Evolutionary conservation across 768 basidiomycete genomes (phyloP), one percentile per base, ranked within the genome.

Genomic region (Mycena epipterygia): DNA sequence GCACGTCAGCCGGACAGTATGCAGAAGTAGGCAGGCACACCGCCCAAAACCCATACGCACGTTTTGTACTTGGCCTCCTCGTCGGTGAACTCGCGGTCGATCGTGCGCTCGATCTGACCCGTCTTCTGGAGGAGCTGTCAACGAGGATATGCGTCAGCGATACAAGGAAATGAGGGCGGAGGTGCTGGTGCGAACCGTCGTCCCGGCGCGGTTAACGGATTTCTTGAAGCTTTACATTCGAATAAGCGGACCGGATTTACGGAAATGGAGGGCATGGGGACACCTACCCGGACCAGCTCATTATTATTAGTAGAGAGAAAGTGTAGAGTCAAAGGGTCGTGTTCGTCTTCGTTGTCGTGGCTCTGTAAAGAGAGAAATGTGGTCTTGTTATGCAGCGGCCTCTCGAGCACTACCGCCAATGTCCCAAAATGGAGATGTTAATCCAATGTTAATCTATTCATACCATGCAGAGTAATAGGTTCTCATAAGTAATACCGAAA

Each of bases 31-130:
- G 48, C 11, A 19, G 39, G 60, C n/a, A 55, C 59, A 44, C 41
- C 29, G 11, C 39, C 73, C 41, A 32, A 48, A 35, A 53, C n/a
- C 23, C 25, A 30, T 16, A 84, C 95, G 80, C 80, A 98, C 97
- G 89, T 89, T 84, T 91, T 90, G 85, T 91, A 98, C 79, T 96
- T 94, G 55, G 91, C 89, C 79, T 98, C 95, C 81, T 98, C 97
- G 67, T 96, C 93, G 17, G 92, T 87, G 76, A 98, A 99, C 77
- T 99, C 96, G 57, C 94, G 85, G 81, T 99, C 97, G 29, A 98
- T 89, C 0, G 97, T 99, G 32, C 96, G 88, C 79, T 99, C 97
- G 68, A 99, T 95, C 82, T 98, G 97, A 64, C 97, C 97, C 1
- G 97, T 97, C 90, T 98, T 98, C 87, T 98, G 97, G 80, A 97